phyloP scores from a whole-genome alignment of 164 flowering plant species.

The Nymphaea colorata region DNA sequence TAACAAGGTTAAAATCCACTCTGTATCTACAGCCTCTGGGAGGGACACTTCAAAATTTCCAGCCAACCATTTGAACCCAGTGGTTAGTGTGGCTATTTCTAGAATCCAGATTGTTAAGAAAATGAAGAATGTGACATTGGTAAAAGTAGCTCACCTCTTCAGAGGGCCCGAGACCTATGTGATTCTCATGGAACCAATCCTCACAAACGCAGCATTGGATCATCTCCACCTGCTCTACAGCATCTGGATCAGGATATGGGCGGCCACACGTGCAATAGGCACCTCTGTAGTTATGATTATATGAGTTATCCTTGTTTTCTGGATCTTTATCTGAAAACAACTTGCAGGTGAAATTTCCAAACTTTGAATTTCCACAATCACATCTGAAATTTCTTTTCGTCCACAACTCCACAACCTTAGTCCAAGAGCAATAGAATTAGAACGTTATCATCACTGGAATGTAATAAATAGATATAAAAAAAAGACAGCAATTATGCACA shows the following conservation, averaged over 20 bases:
- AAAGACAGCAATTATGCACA: no score
- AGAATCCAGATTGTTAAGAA: no score
- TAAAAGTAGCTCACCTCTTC: slow-evolving; percentile 38
- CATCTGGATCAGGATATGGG: slow-evolving; percentile 91
- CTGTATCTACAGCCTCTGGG: no score
- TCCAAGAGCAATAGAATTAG: slow-evolving; percentile 4
- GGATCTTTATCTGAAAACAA: slow-evolving; percentile 63
- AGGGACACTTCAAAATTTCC: no score
- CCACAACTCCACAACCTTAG: slow-evolving; percentile 85
- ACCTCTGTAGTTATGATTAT: slow-evolving; percentile 96
- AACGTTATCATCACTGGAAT: neutral
- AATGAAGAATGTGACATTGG: no score
- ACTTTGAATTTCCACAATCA: slow-evolving; percentile 98
- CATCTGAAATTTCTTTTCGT: slow-evolving; percentile 93
- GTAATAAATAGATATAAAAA: neutral
- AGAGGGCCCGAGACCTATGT: slow-evolving; percentile 58
- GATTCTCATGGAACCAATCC: slow-evolving; percentile 98
- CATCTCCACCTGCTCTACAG: slow-evolving; percentile 92
- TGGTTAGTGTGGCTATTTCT: no score
- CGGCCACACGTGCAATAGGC: slow-evolving; percentile 74
- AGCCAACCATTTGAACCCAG: no score
- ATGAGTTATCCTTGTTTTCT: slow-evolving; percentile 60
- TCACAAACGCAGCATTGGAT: slow-evolving; percentile 95
- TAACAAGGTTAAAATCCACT: no score
- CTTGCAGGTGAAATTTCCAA: slow-evolving; percentile 83